Conservation (phyloP, 768 basidiomycete genomes). For the Mrakia frigida region DNA sequence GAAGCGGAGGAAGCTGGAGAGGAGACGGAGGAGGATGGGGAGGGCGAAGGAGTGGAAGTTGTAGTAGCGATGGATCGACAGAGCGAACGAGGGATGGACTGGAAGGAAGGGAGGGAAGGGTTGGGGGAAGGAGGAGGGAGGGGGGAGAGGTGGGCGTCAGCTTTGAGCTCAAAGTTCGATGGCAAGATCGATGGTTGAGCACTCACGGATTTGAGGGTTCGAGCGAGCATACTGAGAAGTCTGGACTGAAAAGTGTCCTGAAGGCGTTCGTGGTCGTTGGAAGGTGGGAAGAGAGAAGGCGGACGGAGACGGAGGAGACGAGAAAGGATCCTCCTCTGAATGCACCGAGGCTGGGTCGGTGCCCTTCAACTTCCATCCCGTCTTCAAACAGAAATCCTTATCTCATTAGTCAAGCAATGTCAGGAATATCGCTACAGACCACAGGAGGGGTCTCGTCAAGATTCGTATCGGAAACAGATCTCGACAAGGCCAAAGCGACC, state of each 20-base stretch:
- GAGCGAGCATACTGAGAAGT: slow-evolving; percentile 2
- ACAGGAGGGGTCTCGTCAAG: slow-evolving; percentile 38
- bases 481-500: slow-evolving; percentile 43
- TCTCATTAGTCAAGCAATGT: slow-evolving; percentile 9
- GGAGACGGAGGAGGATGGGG: background rate
- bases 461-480: slow-evolving; percentile 44
- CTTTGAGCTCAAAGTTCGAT: background rate
- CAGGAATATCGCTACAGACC: slow-evolving; percentile 24
- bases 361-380: background rate
- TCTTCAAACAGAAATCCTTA: background rate
- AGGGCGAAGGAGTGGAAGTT: background rate
- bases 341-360: background rate
- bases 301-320: background rate
- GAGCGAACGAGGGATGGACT: background rate
- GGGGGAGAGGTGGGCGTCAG: slow-evolving; percentile 6
- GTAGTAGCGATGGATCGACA: background rate
- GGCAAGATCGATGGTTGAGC: background rate
- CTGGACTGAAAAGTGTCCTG: background rate
- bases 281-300: background rate
- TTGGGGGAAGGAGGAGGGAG: slow-evolving; percentile 8
- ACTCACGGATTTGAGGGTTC: slow-evolving; percentile 6
- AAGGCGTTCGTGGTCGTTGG: background rate
- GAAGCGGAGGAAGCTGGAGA: background rate
- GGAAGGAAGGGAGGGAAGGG: background rate
- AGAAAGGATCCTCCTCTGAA: background rate